Base-by-base conservation (phyloP, 2,329 filamentous ascomycete genomes). In the Arthrobotrys conoides region DNA sequence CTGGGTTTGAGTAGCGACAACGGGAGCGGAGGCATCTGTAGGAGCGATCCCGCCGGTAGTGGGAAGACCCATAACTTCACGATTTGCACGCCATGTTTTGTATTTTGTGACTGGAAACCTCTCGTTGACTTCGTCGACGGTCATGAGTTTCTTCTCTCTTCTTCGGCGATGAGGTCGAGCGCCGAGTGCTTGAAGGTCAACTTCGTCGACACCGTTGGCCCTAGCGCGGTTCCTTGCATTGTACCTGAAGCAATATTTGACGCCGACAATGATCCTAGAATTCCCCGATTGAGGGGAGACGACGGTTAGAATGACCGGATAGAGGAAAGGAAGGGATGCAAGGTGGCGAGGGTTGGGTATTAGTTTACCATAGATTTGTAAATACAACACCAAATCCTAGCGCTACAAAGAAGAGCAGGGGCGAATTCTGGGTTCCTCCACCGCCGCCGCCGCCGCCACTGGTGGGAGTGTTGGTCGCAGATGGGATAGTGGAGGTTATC, bases 161-260 rank as follows among this genome's bases (percentile, higher is more conserved):
- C 95, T 90, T 83, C 95, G 89, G 72, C 96, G 90, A 84, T 96
- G 94, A 64, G 93, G 91, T 77, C 93, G 87, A 73, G 93, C 93
- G 24, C 75, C 76, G 89, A 98, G 94, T 72, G 91, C 89, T 75
- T 94, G 89, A 80, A 99, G 87, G 80, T 94, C 94, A 83, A 99
- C 96, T 16, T 97, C 94, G 81, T 94, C 92, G 82, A 94, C 92
- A 81, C 92, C 57, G 85, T 89, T 86, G 82, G 93, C 90, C 83
- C 93, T 86, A 79, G 91, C 90, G 65, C 96, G 91, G 83, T 96
- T 96, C 76, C 96, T 91, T 82, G 96, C 94, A 85, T 98, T 98
- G 85, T 99, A 98, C 82, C 96, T 90, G 86, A 99, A 99, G 86
- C 96, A 99, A 85, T 99, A 99, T 86, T 99, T 99, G 79, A 99